Conservation (phyloP, 2,329 filamentous ascomycete genomes). For the Waltergamsia citrina region DNA sequence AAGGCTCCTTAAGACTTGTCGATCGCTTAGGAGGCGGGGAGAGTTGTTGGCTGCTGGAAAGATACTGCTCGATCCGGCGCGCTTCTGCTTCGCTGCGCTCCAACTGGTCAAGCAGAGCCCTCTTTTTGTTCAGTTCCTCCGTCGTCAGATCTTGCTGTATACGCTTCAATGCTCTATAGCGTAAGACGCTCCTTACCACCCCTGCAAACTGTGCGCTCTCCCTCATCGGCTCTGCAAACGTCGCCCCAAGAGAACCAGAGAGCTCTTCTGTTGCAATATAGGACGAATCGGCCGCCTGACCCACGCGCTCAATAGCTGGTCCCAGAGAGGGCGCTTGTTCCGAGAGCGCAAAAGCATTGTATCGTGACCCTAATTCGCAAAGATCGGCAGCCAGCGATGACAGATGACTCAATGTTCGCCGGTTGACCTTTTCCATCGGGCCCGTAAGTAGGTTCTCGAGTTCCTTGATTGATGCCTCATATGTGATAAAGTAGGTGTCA, state of each 20-base stretch:
- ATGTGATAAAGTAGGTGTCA: conserved; percentile 92
- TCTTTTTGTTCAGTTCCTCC: conserved; percentile 87
- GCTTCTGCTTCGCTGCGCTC: conserved; percentile 91
- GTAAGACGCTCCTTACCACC: conserved; percentile 79
- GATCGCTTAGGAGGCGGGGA: conserved; percentile 57
- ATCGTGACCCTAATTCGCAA: conserved; percentile 87
- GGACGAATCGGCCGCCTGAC: conserved; percentile 89
- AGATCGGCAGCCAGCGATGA: conserved; percentile 78
- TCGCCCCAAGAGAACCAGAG: conserved; percentile 77
- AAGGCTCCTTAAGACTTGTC: conserved; percentile 42
- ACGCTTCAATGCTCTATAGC: conserved; percentile 85
- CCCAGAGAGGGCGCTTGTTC: conserved; percentile 84
- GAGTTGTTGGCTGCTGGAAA: conserved; percentile 62
- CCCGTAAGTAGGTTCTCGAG: conserved; percentile 81
- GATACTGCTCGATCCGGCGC: conserved; percentile 85
- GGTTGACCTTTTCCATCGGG: conserved; percentile 94
- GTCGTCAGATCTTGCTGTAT: conserved; percentile 97
- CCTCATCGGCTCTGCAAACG: conserved; percentile 94
- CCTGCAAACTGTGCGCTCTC: conserved; percentile 96
- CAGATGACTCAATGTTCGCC: conserved; percentile 77
- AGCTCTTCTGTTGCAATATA: conserved; percentile 94
- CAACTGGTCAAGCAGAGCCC: conserved; percentile 70
- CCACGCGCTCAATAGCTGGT: conserved; percentile 85
- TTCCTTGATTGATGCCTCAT: conserved; percentile 86
- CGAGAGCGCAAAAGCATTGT: conserved; percentile 92